Percentiles rank a stretch among this genome's conserved stretches.
phyloP scores from a whole-genome alignment of 148 eudicot species.

The Rhododendron molle region DNA sequence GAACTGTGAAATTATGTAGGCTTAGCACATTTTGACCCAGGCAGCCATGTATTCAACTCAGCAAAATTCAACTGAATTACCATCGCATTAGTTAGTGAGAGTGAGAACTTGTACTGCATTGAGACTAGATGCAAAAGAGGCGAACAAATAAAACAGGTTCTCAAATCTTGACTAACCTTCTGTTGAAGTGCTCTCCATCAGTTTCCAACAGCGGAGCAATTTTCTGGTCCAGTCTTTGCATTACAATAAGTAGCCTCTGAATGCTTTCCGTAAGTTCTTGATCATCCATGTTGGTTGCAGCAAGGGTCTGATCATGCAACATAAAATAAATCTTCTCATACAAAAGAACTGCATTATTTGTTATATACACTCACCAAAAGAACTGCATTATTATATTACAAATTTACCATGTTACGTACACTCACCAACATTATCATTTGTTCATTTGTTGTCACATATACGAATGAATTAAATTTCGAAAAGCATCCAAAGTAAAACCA shows the following conservation, averaged over 20 bases:
- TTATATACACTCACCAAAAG: not conserved
- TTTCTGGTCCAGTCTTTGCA: conserved; percentile 84
- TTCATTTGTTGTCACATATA: not conserved
- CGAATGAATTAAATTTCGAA: not conserved
- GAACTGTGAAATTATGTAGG: not conserved
- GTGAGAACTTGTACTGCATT: not conserved
- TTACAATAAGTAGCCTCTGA: conserved; percentile 86
- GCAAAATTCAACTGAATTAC: not conserved
- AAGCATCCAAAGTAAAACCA: not conserved
- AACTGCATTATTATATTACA: not conserved
- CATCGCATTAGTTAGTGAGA: not conserved
- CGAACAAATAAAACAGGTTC: conserved; percentile 5
- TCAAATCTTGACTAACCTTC: conserved; percentile 43
- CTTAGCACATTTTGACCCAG: not conserved
- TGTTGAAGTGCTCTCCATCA: conserved; percentile 85
- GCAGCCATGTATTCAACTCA: not conserved
- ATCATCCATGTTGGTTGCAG: conserved; percentile 88
- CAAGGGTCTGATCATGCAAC: conserved; percentile 58
- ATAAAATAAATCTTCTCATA: not conserved
- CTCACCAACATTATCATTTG: not conserved
- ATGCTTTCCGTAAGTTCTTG: conserved; percentile 84
- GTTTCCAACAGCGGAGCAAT: conserved; percentile 88
- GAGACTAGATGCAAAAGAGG: not conserved
- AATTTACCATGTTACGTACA: not conserved
- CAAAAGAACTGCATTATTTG: not conserved